Evolutionary conservation across 1,139 yeast genomes (phyloP).

Genomic region (Blastobotrys capitulatus): DNA sequence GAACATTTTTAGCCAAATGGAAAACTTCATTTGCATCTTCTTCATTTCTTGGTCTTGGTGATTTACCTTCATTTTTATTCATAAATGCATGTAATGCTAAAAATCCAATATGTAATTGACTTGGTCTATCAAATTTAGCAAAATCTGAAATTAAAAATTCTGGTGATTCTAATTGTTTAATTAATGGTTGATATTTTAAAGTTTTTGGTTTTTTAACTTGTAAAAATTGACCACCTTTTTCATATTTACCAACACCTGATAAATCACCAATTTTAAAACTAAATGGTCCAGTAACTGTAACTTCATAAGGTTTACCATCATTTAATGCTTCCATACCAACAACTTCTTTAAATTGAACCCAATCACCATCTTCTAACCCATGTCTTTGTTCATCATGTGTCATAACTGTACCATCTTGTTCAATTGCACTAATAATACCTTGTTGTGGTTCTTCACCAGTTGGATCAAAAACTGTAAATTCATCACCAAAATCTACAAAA

Average conservation of each 20-base stretch:
- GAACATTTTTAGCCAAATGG: constrained; percentile 54
- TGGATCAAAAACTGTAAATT: constrained; percentile 73
- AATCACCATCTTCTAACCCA: constrained; percentile 89
- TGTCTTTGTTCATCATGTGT: constrained; percentile 90
- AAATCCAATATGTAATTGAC: constrained; percentile 85
- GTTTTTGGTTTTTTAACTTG: constrained; percentile 82
- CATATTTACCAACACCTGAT: constrained; percentile 56
- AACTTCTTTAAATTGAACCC: constrained; percentile 82
- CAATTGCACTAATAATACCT: constrained; percentile 87
- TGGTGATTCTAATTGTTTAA: constrained; percentile 65
- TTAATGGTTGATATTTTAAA: constrained; percentile 57
- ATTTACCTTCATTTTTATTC: constrained; percentile 51
- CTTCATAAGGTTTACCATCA: constrained; percentile 64
- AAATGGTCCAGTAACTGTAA: constrained; percentile 81
- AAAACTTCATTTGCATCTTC: constrained; percentile 70
- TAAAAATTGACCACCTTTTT: constrained; percentile 82
- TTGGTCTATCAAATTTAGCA: constrained; percentile 90
- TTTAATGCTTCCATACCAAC: constrained; percentile 62
- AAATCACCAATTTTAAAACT: constrained; percentile 68
- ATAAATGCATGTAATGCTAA: constrained; percentile 80
- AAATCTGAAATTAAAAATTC: constrained; percentile 78
- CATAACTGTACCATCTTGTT: constrained; percentile 84
- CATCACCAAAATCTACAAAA: constrained; percentile 85
- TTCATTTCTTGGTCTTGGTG: constrained; percentile 73
- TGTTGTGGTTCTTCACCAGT: constrained; percentile 89